Conservation (phyloP, 225 moss, liverwort and hornwort species). For the Takakia lepidozioides region DNA sequence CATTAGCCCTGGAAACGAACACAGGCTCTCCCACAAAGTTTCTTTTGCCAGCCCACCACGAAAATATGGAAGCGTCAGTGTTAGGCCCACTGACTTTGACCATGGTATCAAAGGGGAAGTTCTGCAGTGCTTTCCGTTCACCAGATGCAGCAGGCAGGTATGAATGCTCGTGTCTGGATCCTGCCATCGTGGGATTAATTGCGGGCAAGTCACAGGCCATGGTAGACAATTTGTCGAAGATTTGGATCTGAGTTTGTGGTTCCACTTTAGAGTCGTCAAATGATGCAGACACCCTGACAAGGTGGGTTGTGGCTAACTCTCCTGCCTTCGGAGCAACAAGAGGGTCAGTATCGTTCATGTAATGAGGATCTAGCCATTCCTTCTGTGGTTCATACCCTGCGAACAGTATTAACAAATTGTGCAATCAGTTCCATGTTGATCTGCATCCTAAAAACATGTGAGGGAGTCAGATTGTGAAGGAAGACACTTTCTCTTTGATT, state of each 20-base stretch:
- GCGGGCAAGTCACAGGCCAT: conserved; percentile 31
- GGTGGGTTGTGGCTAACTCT: no score
- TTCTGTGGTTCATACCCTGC: conserved; percentile 25
- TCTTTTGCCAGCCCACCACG: conserved; percentile 26
- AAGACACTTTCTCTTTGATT: no score
- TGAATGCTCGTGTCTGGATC: conserved; percentile 15
- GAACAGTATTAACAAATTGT: no score
- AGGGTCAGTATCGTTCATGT: conserved; percentile 14
- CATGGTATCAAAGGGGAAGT: conserved; percentile 29
- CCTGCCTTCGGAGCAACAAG: neutral
- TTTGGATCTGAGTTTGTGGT: no score
- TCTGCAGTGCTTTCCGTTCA: conserved; percentile 10
- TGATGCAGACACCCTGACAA: no score
- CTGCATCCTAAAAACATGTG: no score
- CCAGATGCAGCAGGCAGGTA: conserved; percentile 22
- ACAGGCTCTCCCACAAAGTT: conserved; percentile 33
- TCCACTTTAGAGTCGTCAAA: no score
- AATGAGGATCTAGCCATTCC: conserved; percentile 21
- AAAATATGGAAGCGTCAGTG: conserved; percentile 4
- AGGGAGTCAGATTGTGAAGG: no score
- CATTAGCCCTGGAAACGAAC: conserved; percentile 11
- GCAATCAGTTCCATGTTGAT: no score
- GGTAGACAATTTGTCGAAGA: no score
- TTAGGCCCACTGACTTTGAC: conserved; percentile 19
- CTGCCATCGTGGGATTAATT: conserved; percentile 11